A percentile compares a stretch with the other conserved stretches of the same genome.
phyloP scores from a whole-genome alignment of 2,329 filamentous ascomycete species.

The Botrytis porri region DNA sequence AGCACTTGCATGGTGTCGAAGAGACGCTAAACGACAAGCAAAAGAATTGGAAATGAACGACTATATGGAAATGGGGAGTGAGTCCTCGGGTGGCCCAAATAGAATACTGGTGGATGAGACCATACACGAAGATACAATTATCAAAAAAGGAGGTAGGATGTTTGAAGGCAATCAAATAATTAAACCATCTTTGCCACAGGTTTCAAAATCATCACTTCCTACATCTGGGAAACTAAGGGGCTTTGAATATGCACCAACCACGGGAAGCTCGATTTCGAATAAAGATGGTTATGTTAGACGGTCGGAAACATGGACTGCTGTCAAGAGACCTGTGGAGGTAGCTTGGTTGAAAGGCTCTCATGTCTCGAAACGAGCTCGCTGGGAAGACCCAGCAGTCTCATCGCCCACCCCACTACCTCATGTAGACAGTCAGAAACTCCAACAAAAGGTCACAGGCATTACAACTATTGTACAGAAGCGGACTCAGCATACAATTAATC shows the following conservation, averaged over 20 bases:
- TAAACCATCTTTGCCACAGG: not conserved
- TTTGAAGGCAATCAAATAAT: not conserved
- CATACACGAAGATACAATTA: not conserved
- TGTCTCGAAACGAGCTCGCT: conserved; percentile 35
- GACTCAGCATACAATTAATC: not conserved
- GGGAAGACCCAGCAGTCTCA: conserved; percentile 29
- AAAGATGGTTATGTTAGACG: not conserved
- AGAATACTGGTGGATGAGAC: conserved; percentile 3
- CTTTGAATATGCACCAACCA: conserved; percentile 9
- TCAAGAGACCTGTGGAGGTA: conserved; percentile 28
- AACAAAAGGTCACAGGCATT: not conserved
- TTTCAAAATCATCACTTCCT: not conserved
- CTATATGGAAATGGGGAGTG: not conserved
- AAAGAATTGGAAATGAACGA: conserved; percentile 9
- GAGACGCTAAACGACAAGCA: conserved; percentile 25
- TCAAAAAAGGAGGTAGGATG: not conserved
- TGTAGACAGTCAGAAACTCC: not conserved
- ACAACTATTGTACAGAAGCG: not conserved
- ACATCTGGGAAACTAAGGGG: not conserved
- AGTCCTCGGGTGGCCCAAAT: not conserved
- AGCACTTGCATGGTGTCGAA: conserved; percentile 30
- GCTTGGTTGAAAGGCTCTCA: conserved; percentile 37
- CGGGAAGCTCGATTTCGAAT: not conserved
- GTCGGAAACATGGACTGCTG: conserved; percentile 12
- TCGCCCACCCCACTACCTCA: conserved; percentile 34